Evolutionary conservation across 768 basidiomycete species (phyloP).

Genomic region (Collybiopsis luxurians): DNA sequence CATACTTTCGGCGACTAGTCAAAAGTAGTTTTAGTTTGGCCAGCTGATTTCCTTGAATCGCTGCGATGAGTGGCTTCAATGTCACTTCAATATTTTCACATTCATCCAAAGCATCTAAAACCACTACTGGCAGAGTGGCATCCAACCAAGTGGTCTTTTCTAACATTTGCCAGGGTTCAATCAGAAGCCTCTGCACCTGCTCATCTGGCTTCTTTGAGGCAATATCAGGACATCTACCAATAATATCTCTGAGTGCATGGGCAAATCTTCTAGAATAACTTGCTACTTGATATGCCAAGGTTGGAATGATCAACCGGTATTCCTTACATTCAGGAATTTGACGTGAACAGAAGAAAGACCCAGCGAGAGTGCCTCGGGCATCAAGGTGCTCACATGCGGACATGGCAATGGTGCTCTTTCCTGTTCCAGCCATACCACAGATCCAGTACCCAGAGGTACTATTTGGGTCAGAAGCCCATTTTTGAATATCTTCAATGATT

Average conservation of each 20-base stretch:
- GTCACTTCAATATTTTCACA: not conserved
- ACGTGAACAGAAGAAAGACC: slow-evolving; percentile 6
- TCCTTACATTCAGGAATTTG: slow-evolving; percentile 1
- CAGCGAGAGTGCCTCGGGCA: not conserved
- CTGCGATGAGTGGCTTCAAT: not conserved
- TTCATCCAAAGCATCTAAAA: slow-evolving; percentile 7
- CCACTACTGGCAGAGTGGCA: not conserved
- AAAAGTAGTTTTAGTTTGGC: not conserved
- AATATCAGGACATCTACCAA: not conserved
- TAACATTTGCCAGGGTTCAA: not conserved
- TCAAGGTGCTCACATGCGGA: not conserved
- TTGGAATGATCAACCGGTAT: slow-evolving; percentile 1
- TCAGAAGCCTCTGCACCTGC: not conserved
- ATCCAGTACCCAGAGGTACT: not conserved
- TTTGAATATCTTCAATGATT: not conserved
- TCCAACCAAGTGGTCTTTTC: not conserved
- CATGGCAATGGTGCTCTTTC: slow-evolving; percentile 3
- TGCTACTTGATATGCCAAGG: slow-evolving; percentile 4
- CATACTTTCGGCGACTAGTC: not conserved
- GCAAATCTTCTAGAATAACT: not conserved
- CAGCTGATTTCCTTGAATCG: not conserved
- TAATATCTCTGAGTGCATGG: not conserved
- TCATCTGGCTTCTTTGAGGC: not conserved
- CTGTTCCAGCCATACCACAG: slow-evolving; percentile 2
- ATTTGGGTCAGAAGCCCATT: not conserved